Evolutionary conservation across 169 alveolate species (phyloP), one percentile per base, ranked within the genome.

Genomic region (Babesia bigemina): DNA sequence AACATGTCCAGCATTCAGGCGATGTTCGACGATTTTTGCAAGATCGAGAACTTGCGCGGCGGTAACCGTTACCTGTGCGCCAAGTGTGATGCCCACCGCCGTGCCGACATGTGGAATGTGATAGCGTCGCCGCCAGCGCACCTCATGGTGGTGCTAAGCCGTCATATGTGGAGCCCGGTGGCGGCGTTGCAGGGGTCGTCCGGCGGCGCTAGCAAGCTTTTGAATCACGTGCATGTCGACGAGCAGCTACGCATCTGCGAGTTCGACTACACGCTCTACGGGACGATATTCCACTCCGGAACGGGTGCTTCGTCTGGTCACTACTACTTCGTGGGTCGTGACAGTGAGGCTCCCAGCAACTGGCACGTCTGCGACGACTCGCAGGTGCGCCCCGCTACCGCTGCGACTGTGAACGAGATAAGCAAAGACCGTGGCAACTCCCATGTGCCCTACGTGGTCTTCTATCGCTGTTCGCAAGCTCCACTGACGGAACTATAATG

Each of bases 41-140:
- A 76, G 67, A 84, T 79, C 45, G 95, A 92, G 89, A 61, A 73
- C 42, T 72, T 92, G 57, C 24, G 67, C 33, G 94, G 94, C 4
- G 92, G 84, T 10, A 92, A 92, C 75, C 61, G 70, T 45, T 92
- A 92, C 73, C 75, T 77, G 39, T 92, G 95, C 79, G 56, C 79
- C 29, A 33, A 63, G 52, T 92, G 95, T 79, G 79, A 83, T 62
- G 76, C 69, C 47, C 86, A 86, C 60, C 78, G 91, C 55, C 76
- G 71, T 56, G 95, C 95, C 9, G 72, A 63, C 36, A 91, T 84
- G 71, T 90, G 95, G 94, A 82, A 79, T 66, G 93, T 83, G 21
- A 92, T 92, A 0, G 79, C 84, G 12, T 87, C 94, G 10, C 95
- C 95, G 28, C 95, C 95, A 0, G 79, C 93, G 33, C 95, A 92